Conservation (phyloP, 2,329 filamentous ascomycete genomes). For the Xylaria sp. region DNA sequence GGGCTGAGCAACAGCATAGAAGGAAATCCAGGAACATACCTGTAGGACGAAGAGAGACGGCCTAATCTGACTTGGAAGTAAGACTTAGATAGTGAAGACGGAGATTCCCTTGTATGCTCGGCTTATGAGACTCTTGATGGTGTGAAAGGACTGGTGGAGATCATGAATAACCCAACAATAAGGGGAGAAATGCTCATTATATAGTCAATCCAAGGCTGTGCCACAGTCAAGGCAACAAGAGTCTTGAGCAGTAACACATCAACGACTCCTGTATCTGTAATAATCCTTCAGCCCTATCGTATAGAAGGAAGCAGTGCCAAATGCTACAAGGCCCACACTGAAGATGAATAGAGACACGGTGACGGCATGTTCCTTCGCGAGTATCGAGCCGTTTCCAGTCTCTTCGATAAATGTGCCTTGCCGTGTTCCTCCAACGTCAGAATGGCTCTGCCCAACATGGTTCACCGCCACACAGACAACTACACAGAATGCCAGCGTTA, state of each 20-base stretch:
- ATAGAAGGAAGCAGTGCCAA: not conserved
- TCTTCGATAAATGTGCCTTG: slow-evolving; percentile 23
- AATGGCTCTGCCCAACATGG: slow-evolving; percentile 19
- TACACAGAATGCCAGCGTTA: not conserved
- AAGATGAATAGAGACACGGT: not conserved
- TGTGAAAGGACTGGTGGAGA: slow-evolving; percentile 13
- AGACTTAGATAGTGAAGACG: not conserved
- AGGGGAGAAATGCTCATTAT: slow-evolving; percentile 15
- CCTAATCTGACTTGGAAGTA: not conserved
- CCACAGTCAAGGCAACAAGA: slow-evolving; percentile 10
- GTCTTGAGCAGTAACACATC: not conserved
- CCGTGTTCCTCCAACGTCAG: slow-evolving; percentile 23
- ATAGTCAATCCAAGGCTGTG: slow-evolving; percentile 16
- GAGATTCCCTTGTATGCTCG: not conserved
- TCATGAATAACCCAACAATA: not conserved
- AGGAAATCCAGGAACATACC: not conserved
- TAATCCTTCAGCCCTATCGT: slow-evolving; percentile 26
- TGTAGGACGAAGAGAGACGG: not conserved
- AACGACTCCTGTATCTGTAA: slow-evolving; percentile 4
- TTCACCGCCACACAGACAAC: slow-evolving; percentile 22
- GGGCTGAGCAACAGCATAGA: too few species aligned
- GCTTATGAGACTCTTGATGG: not conserved
- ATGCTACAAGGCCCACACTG: slow-evolving; percentile 18
- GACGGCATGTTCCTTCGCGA: slow-evolving; percentile 15
- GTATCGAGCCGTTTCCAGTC: not conserved